Percentiles rank a stretch among this genome's conserved stretches.
phyloP scores from a whole-genome alignment of 495 filamentous ascomycete species.

The Sordaria brevicollis region DNA sequence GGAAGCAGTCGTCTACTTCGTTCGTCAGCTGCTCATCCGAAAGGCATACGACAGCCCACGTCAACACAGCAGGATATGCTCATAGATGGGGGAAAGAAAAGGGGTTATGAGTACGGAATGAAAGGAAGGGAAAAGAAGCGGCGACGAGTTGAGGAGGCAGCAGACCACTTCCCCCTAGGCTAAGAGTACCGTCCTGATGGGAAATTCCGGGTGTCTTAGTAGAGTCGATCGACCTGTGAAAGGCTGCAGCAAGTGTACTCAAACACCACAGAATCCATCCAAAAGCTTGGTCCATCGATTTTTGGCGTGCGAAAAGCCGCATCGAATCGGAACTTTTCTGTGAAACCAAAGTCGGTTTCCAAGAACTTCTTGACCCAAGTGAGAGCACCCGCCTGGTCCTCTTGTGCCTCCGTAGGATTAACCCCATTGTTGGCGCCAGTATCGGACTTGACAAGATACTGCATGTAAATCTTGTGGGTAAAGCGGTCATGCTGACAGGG shows the following conservation, averaged over 20 bases:
- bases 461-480: constrained; percentile 17
- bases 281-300: not conserved
- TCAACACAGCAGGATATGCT: not conserved
- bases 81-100: not conserved
- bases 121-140: not conserved
- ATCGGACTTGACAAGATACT: constrained; percentile 15
- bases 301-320: constrained; percentile 6
- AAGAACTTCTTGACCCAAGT: constrained; percentile 20
- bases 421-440: not conserved
- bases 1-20: not conserved
- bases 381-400: constrained; percentile 10
- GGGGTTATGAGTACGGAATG: not conserved
- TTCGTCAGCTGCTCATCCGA: not conserved
- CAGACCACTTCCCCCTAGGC: not conserved
- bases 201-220: not conserved
- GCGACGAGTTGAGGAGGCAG: not conserved
- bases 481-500: constrained; percentile 8
- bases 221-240: not conserved
- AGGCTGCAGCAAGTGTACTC: constrained; percentile 14
- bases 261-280: constrained; percentile 19
- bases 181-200: not conserved
- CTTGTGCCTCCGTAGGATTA: constrained; percentile 4
- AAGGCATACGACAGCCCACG: not conserved
- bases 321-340: constrained; percentile 8
- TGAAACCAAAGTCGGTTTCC: constrained; percentile 13